Conservation (phyloP, 2,329 filamentous ascomycete species). For the Onygena corvina region DNA sequence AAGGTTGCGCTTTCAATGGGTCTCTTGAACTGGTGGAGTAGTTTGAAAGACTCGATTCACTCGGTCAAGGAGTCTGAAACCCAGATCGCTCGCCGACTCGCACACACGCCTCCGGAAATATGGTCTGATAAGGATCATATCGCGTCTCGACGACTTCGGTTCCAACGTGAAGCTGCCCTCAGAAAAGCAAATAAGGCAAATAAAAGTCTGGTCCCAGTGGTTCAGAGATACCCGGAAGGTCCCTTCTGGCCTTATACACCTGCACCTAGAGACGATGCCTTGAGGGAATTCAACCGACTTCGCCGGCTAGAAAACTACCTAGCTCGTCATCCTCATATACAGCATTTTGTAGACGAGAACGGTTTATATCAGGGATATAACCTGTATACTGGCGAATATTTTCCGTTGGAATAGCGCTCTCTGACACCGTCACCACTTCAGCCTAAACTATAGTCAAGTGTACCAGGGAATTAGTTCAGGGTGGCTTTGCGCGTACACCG, state of each 20-base stretch:
- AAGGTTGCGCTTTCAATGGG: too few relatives aligned
- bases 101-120: conserved; percentile 13
- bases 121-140: conserved; percentile 15
- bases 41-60: conserved; percentile 12
- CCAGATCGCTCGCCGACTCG: conserved; percentile 8
- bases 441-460: too few relatives aligned
- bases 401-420: background rate
- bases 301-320: background rate
- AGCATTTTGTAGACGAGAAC: background rate
- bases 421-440: background rate
- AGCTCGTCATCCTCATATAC: background rate
- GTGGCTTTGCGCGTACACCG: too few relatives aligned
- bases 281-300: background rate
- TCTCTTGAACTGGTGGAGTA: conserved; percentile 10
- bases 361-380: background rate
- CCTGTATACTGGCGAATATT: background rate
- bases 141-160: conserved; percentile 14
- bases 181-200: conserved; percentile 1
- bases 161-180: conserved; percentile 4
- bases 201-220: background rate
- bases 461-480: too few relatives aligned
- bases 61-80: conserved; percentile 7
- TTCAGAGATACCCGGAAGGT: conserved; percentile 11
- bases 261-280: background rate
- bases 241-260: conserved; percentile 13